Conservation (phyloP, 208 protist genomes). For the Vickermania ingenoplastis region DNA sequence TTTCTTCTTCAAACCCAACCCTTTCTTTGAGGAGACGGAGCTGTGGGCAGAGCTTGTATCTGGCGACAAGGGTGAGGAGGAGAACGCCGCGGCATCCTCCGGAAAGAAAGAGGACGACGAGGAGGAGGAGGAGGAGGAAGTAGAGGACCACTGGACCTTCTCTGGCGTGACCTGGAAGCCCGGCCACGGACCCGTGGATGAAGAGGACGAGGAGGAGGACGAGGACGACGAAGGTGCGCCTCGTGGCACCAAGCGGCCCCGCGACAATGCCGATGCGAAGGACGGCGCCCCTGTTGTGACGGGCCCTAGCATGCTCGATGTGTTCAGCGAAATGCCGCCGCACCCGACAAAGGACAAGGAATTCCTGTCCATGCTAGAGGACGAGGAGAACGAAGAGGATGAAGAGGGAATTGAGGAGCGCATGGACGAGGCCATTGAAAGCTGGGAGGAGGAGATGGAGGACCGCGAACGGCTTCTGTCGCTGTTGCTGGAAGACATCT, state of each 20-base stretch:
- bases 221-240: constrained; percentile 16
- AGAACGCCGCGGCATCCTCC: not conserved
- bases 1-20: constrained; percentile 46
- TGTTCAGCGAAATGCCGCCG: constrained; percentile 59
- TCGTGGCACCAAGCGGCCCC: constrained; percentile 11
- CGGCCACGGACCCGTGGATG: constrained; percentile 33
- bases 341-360: constrained; percentile 55
- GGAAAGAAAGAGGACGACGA: constrained; percentile 6
- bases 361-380: constrained; percentile 28
- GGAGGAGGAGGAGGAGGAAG: constrained; percentile 7
- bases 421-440: constrained; percentile 33
- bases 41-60: constrained; percentile 41
- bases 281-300: constrained; percentile 8
- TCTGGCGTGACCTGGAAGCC: constrained; percentile 72
- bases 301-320: constrained; percentile 65
- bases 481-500: constrained; percentile 20
- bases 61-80: not conserved
- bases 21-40: constrained; percentile 69
- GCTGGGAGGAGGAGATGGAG: constrained; percentile 67
- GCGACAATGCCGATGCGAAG: constrained; percentile 8
- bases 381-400: constrained; percentile 48
- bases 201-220: constrained; percentile 18
- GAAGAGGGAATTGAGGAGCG: constrained; percentile 34
- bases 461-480: constrained; percentile 56
- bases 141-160: constrained; percentile 37